These are phyloP conservation scores for Agrocybe praecox DNA, from an alignment of 768 basidiomycete genomes.

Conservation along the genomic window DNA sequence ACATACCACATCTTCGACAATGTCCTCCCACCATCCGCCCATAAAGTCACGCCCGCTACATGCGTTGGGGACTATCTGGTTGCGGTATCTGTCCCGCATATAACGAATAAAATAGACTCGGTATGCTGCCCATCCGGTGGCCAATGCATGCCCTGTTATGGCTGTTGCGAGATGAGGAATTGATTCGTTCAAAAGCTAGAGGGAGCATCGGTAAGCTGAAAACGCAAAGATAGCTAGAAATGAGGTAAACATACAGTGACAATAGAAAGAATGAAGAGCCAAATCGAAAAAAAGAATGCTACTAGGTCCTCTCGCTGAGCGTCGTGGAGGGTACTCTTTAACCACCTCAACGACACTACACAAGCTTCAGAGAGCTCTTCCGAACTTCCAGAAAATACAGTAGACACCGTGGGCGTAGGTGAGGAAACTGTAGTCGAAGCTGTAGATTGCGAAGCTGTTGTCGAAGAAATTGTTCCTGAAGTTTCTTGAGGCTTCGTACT, in stretches of 20 bases:
- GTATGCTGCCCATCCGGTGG: slow-evolving; percentile 49
- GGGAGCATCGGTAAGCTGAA: neutral
- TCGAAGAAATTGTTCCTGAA: too few relatives aligned
- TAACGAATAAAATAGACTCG: slow-evolving; percentile 36
- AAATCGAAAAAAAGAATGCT: slow-evolving; percentile 45
- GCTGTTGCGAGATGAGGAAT: slow-evolving; percentile 53
- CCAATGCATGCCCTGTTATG: slow-evolving; percentile 47
- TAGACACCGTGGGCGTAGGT: neutral
- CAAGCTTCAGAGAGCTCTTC: neutral
- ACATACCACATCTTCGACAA: slow-evolving; percentile 38
- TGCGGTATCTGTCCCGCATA: slow-evolving; percentile 32
- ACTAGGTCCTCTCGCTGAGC: slow-evolving; percentile 50
- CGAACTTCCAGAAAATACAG: neutral
- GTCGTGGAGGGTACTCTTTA: slow-evolving; percentile 29
- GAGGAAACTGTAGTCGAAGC: neutral
- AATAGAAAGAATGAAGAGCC: slow-evolving; percentile 48
- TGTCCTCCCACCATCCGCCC: slow-evolving; percentile 43
- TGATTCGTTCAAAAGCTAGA: slow-evolving; percentile 51
- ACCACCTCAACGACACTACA: neutral
- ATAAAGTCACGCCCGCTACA: slow-evolving; percentile 47
- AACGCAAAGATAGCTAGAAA: neutral
- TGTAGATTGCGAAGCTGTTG: neutral
- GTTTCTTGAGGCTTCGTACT: neutral
- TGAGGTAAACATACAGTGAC: slow-evolving; percentile 40
- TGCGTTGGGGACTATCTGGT: slow-evolving; percentile 32